These are phyloP conservation scores for Xylariaceae sp. DNA, from an alignment of 2,329 filamentous ascomycete species.

Conservation along the genomic window DNA sequence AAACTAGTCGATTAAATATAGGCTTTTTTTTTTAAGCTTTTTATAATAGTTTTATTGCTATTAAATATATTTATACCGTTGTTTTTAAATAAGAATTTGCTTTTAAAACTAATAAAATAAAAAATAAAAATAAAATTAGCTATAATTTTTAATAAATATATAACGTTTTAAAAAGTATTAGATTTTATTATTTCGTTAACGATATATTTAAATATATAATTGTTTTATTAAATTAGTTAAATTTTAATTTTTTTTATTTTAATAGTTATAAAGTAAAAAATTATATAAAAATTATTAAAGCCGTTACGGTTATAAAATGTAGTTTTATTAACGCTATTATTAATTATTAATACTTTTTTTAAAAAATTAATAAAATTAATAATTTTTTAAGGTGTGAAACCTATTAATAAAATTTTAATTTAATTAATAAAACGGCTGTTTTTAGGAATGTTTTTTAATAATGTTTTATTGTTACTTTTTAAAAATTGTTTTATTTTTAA, in stretches of 20 bases:
- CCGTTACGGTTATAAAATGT: not conserved
- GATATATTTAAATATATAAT: not conserved
- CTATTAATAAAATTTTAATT: no score
- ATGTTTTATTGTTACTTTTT: not conserved
- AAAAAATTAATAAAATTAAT: not conserved
- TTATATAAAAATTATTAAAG: not conserved
- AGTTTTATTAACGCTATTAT: not conserved
- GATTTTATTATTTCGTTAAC: not conserved
- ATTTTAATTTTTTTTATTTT: not conserved
- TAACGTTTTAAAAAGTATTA: not conserved
- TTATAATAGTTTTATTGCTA: not conserved
- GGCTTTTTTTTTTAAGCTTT: not conserved
- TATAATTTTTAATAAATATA: no score
- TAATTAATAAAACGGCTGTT: no score
- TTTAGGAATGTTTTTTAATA: no score
- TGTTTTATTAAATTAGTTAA: not conserved
- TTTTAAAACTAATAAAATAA: not conserved
- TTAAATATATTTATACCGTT: not conserved
- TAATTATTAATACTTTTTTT: not conserved
- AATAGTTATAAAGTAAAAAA: not conserved
- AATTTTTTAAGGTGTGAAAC: no score
- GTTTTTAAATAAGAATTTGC: not conserved
- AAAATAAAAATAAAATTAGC: no score
- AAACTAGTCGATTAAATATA: not conserved
- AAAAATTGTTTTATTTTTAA: not conserved